These are phyloP conservation scores for Pseudozyma sp. DNA, from an alignment of 1,284 basidiomycete species.

Conservation along the genomic window DNA sequence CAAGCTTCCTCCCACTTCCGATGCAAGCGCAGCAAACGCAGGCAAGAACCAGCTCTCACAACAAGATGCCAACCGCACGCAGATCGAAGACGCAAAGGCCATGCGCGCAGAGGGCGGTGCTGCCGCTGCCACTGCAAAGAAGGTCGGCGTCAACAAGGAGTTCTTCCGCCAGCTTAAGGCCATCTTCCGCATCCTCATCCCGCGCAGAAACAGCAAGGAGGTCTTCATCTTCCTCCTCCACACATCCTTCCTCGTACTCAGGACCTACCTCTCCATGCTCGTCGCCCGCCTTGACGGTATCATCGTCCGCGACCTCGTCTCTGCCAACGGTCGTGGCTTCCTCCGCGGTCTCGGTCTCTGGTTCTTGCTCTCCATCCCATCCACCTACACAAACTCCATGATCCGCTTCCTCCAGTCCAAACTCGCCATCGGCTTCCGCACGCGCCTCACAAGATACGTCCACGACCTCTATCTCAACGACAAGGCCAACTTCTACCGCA, in stretches of 20 bases:
- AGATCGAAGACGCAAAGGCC: conserved; percentile 55
- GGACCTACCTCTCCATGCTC: conserved; percentile 78
- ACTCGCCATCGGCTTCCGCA: conserved; percentile 84
- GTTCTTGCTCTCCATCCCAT: conserved; percentile 90
- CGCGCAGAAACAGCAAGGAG: conserved; percentile 73
- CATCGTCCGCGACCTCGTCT: conserved; percentile 89
- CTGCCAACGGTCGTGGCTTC: conserved; percentile 87
- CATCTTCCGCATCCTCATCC: conserved; percentile 66
- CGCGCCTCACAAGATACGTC: conserved; percentile 87
- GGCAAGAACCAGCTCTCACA: conserved; percentile 33
- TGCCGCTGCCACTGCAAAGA: conserved; percentile 64
- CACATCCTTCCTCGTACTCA: conserved; percentile 85
- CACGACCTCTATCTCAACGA: conserved; percentile 82
- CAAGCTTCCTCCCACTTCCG: conserved; percentile 56
- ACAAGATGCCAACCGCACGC: conserved; percentile 35
- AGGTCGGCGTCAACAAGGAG: conserved; percentile 76
- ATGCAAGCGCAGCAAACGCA: conserved; percentile 26
- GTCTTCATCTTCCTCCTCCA: conserved; percentile 81
- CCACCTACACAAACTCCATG: conserved; percentile 96
- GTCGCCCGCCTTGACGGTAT: conserved; percentile 90
- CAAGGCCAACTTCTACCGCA: conserved; percentile 73
- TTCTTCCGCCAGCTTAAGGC: conserved; percentile 76
- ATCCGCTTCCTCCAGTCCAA: conserved; percentile 92
- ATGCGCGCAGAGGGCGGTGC: conserved; percentile 59
- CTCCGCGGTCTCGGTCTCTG: conserved; percentile 84